phyloP scores from a whole-genome alignment of 2,329 filamentous ascomycete species.

The Botryosphaeria dothidea region DNA sequence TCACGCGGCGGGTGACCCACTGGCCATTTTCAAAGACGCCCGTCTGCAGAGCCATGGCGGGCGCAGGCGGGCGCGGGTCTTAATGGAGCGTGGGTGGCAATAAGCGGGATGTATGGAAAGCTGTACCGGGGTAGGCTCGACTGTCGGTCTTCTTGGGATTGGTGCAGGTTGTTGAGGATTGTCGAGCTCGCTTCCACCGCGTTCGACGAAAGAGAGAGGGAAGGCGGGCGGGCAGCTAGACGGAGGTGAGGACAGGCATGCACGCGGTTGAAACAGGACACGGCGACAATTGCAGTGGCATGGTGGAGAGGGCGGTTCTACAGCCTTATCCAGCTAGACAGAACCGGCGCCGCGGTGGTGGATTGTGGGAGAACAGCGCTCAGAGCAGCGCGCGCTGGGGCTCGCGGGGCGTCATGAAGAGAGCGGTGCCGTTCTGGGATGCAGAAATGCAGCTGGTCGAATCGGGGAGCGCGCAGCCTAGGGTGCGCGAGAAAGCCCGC shows the following conservation, averaged over 20 bases:
- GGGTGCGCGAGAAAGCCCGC: constrained; percentile 7
- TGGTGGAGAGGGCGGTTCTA: constrained; percentile 12
- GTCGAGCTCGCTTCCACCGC: not conserved
- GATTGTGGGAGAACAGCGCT: not conserved
- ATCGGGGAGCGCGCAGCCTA: not conserved
- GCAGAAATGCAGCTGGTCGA: constrained; percentile 14
- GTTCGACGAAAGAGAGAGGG: not conserved
- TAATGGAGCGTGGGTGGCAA: not conserved
- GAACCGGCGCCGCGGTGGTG: not conserved
- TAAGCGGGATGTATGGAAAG: not conserved
- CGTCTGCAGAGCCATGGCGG: constrained; percentile 24
- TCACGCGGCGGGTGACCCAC: constrained; percentile 37
- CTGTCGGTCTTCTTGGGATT: not conserved
- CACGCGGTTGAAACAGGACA: not conserved
- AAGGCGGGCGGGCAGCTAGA: not conserved
- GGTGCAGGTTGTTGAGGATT: not conserved
- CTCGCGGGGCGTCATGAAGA: constrained; percentile 9
- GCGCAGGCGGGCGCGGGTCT: not conserved
- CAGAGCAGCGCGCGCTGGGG: not conserved
- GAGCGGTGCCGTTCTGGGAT: constrained; percentile 11
- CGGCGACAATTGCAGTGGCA: constrained; percentile 19
- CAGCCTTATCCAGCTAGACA: constrained; percentile 6
- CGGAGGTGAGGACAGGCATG: constrained; percentile 3
- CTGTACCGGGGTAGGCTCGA: not conserved
- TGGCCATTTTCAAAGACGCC: constrained; percentile 32